These are phyloP conservation scores for Colletotrichum tabaci DNA, from an alignment of 2,329 filamentous ascomycete genomes.

Conservation along the genomic window DNA sequence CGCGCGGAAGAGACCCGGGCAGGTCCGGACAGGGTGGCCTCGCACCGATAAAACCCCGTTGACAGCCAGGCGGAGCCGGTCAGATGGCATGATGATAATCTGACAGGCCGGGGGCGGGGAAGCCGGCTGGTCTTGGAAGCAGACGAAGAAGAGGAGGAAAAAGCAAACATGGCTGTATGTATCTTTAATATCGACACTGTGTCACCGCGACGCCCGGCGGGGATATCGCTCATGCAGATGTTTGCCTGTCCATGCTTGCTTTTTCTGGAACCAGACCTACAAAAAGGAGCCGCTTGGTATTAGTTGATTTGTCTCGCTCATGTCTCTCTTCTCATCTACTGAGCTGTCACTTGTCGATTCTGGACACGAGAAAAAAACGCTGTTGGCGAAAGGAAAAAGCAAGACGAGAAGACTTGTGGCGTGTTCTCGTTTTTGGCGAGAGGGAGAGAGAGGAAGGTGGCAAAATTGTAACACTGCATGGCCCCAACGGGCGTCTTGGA, in stretches of 20 bases:
- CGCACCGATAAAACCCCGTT: constrained; percentile 24
- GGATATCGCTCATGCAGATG: background rate
- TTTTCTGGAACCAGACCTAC: constrained; percentile 21
- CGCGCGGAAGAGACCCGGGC: constrained; percentile 36
- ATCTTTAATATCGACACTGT: constrained; percentile 26
- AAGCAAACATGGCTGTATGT: constrained; percentile 28
- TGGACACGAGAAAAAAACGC: constrained; percentile 32
- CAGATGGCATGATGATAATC: constrained; percentile 15
- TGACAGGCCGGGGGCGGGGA: constrained; percentile 29
- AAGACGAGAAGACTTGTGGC: constrained; percentile 13
- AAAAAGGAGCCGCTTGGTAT: constrained; percentile 16
- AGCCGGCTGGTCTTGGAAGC: constrained; percentile 3
- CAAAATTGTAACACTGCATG: constrained; percentile 29
- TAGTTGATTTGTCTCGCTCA: constrained; percentile 30
- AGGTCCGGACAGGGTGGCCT: constrained; percentile 27
- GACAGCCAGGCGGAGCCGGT: constrained; percentile 21
- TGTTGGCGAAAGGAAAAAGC: constrained; percentile 13
- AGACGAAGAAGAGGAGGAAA: background rate
- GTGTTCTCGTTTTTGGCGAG: background rate
- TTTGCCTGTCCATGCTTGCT: constrained; percentile 31
- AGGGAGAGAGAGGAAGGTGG: constrained; percentile 2
- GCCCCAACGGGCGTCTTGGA: constrained; percentile 4
- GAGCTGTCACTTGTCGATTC: constrained; percentile 36
- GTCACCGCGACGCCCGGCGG: background rate
- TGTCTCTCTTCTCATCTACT: constrained; percentile 28